Evolutionary conservation across 306 rosid species (phyloP).

Genomic region (Prinsepia uniflora): DNA sequence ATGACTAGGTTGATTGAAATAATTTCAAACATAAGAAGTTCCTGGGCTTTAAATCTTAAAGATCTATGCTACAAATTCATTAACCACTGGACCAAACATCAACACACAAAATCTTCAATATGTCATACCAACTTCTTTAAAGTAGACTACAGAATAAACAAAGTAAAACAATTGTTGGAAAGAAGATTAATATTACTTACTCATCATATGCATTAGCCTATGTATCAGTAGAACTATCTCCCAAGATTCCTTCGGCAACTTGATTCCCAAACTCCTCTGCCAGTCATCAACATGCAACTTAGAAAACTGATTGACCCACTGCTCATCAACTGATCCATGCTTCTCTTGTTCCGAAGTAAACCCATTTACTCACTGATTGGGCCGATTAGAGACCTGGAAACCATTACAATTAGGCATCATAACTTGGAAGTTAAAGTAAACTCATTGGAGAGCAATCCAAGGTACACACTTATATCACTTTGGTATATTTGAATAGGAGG

Average conservation of each 20-base stretch:
- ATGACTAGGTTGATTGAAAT: too few species aligned
- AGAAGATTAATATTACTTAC: conserved; percentile 45
- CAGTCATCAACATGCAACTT: conserved; percentile 80
- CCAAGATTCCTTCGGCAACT: conserved; percentile 67
- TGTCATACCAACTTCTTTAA: neutral
- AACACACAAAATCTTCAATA: neutral
- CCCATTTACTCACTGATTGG: conserved; percentile 83
- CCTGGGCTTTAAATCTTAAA: neutral
- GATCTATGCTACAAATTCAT: neutral
- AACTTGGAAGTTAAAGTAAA: neutral
- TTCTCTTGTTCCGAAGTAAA: conserved; percentile 46
- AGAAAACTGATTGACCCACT: conserved; percentile 91
- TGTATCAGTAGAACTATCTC: conserved; percentile 51
- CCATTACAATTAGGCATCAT: conserved; percentile 28
- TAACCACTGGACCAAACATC: conserved; percentile 6
- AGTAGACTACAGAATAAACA: neutral
- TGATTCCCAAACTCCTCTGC: conserved; percentile 86
- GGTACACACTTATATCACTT: neutral
- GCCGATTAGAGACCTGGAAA: conserved; percentile 54
- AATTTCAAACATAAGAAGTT: neutral
- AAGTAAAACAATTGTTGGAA: neutral
- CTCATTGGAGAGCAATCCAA: neutral
- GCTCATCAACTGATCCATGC: conserved; percentile 54
- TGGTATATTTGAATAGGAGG: neutral
- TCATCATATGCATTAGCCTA: conserved; percentile 88